Percentiles rank a stretch among this genome's conserved stretches.
These are phyloP conservation scores for Allantophomopsis lycopodina DNA, from an alignment of 2,329 filamentous ascomycete genomes.

Conservation along the genomic window DNA sequence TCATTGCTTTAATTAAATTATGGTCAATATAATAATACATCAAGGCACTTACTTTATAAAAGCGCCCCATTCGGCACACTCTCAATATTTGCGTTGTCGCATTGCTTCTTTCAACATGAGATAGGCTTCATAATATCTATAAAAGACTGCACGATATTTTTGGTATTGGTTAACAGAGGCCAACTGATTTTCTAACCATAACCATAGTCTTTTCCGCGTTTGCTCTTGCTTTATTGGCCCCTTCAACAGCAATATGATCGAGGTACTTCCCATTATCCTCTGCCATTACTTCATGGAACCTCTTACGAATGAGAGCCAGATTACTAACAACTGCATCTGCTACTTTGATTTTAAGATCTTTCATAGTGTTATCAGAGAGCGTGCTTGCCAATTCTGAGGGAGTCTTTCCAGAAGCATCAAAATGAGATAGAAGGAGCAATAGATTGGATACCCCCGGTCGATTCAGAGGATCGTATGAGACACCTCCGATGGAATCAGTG, in stretches of 20 bases:
- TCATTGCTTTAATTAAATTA: too few species aligned
- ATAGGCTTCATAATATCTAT: too few species aligned
- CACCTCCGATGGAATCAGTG: conserved; percentile 55
- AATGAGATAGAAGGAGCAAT: conserved; percentile 63
- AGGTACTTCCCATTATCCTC: conserved; percentile 35
- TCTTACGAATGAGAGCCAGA: conserved; percentile 38
- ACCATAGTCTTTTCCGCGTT: conserved; percentile 41
- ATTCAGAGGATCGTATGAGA: conserved; percentile 56
- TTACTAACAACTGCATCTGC: conserved; percentile 39
- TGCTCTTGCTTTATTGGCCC: conserved; percentile 43
- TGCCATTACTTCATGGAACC: conserved; percentile 37
- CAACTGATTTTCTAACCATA: conserved; percentile 26
- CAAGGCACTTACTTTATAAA: too few species aligned
- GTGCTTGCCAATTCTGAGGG: conserved; percentile 25
- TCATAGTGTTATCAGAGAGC: conserved; percentile 30
- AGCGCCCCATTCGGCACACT: too few species aligned
- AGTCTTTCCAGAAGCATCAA: conserved; percentile 32
- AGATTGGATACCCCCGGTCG: conserved; percentile 84
- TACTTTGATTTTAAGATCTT: conserved; percentile 49
- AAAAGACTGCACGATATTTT: too few species aligned
- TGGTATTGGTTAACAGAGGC: conserved; percentile 5
- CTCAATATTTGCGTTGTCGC: too few species aligned
- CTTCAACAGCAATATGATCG: conserved; percentile 40
- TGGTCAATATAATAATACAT: too few species aligned
- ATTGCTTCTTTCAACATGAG: too few species aligned